phyloP scores from a whole-genome alignment of 2,329 filamentous ascomycete genomes.

The Colletotrichum sp. region DNA sequence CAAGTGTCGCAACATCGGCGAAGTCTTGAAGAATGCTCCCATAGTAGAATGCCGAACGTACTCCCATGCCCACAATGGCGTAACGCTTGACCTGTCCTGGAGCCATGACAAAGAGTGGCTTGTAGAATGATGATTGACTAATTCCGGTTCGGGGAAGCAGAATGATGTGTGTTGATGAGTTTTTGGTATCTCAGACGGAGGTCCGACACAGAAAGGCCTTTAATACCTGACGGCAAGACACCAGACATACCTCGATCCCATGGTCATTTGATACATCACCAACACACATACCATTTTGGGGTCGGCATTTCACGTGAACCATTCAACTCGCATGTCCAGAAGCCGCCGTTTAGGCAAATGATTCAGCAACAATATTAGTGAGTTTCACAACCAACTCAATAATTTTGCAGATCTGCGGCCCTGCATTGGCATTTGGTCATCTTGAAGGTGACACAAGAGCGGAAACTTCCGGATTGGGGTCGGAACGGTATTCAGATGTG shows the following conservation, averaged over 20 bases:
- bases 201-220: background rate
- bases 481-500: background rate
- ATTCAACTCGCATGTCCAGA: background rate
- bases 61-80: conserved; percentile 46
- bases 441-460: background rate
- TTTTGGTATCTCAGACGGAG: background rate
- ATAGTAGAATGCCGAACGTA: conserved; percentile 50
- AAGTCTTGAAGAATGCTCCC: conserved; percentile 45
- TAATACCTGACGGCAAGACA: background rate
- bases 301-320: background rate
- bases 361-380: background rate
- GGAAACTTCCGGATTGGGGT: background rate
- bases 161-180: background rate
- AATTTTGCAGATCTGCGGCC: background rate
- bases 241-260: background rate
- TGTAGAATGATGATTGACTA: background rate
- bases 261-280: background rate
- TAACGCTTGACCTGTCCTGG: conserved; percentile 28
- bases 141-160: background rate
- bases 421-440: background rate
- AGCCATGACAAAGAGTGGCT: background rate
- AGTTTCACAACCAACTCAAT: background rate
- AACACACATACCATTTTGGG: background rate
- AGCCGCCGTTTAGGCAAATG: background rate
- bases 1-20: conserved; percentile 38